A percentile compares a stretch with the other conserved stretches of the same genome.
Evolutionary conservation across 805 yeast genomes (phyloP).

Genomic region (Metschnikowia aberdeeniae): DNA sequence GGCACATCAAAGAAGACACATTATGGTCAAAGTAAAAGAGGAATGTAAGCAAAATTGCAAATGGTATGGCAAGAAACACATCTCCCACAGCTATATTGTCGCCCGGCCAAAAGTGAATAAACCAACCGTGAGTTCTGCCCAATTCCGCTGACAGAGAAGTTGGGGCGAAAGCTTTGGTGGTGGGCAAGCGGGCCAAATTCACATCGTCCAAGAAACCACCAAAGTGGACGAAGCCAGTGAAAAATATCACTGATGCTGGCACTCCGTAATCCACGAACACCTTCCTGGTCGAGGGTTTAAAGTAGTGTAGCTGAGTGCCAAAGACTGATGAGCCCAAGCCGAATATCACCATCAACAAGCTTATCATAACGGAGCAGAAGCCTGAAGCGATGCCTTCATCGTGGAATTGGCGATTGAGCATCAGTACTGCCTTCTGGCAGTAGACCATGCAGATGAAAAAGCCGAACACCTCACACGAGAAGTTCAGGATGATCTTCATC

Average conservation of each 20-base stretch:
- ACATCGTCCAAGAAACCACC: constrained; percentile 69
- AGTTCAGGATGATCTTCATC: constrained; percentile 68
- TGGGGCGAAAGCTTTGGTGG: constrained; percentile 70
- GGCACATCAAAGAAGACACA: constrained; percentile 90
- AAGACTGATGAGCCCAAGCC: constrained; percentile 61
- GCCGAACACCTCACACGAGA: constrained; percentile 91
- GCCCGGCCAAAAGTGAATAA: constrained; percentile 67
- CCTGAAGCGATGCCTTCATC: constrained; percentile 44
- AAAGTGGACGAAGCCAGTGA: constrained; percentile 90
- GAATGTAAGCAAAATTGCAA: constrained; percentile 79
- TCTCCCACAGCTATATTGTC: constrained; percentile 59
- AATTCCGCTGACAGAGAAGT: constrained; percentile 37
- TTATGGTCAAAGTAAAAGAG: constrained; percentile 94
- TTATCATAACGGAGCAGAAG: constrained; percentile 69
- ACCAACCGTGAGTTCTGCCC: constrained; percentile 61
- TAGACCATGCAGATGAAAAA: constrained; percentile 84
- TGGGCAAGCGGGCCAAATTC: constrained; percentile 60
- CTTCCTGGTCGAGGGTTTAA: constrained; percentile 58
- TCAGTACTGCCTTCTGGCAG: constrained; percentile 86
- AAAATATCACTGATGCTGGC: constrained; percentile 78
- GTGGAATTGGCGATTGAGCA: constrained; percentile 65
- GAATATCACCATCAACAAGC: constrained; percentile 69
- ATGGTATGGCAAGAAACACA: constrained; percentile 87
- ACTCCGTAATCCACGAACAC: constrained; percentile 83
- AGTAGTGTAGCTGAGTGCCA: constrained; percentile 60